These are phyloP conservation scores for Moesziomyces globuligerus DNA, from an alignment of 1,284 basidiomycete species.

Conservation along the genomic window DNA sequence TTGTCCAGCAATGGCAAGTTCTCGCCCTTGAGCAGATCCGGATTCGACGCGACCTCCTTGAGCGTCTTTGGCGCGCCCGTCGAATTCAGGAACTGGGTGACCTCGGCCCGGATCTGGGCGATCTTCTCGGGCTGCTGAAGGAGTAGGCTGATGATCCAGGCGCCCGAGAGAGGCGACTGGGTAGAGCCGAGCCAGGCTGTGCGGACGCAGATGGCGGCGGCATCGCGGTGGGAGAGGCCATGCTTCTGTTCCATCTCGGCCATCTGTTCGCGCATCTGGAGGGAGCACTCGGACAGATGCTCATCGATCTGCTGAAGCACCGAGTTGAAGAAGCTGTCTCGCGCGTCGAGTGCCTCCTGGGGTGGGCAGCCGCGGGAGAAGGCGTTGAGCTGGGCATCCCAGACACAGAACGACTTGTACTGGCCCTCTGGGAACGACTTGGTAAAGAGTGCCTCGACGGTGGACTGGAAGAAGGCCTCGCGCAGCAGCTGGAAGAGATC, in stretches of 20 bases:
- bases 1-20: constrained; percentile 13
- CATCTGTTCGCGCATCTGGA: constrained; percentile 13
- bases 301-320: constrained; percentile 9
- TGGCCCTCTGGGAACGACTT: constrained; percentile 6
- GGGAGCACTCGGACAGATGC: constrained; percentile 13
- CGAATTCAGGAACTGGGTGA: neutral
- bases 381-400: constrained; percentile 12
- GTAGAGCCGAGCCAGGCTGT: constrained; percentile 19
- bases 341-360: neutral
- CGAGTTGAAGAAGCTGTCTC: constrained; percentile 5
- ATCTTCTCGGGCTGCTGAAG: constrained; percentile 4
- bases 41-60: constrained; percentile 2
- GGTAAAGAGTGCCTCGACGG: constrained; percentile 22
- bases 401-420: constrained; percentile 7
- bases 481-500: constrained; percentile 3
- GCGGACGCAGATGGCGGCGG: constrained; percentile 6
- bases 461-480: constrained; percentile 12
- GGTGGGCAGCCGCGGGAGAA: constrained; percentile 4
- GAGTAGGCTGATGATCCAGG: constrained; percentile 18
- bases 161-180: constrained; percentile 15
- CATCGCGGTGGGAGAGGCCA: constrained; percentile 4
- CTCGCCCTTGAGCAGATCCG: constrained; percentile 9
- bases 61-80: neutral
- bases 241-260: constrained; percentile 2
- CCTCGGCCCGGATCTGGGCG: neutral